Conservation (phyloP, 805 yeast genomes). For the Zygoascus ofunaensis region DNA sequence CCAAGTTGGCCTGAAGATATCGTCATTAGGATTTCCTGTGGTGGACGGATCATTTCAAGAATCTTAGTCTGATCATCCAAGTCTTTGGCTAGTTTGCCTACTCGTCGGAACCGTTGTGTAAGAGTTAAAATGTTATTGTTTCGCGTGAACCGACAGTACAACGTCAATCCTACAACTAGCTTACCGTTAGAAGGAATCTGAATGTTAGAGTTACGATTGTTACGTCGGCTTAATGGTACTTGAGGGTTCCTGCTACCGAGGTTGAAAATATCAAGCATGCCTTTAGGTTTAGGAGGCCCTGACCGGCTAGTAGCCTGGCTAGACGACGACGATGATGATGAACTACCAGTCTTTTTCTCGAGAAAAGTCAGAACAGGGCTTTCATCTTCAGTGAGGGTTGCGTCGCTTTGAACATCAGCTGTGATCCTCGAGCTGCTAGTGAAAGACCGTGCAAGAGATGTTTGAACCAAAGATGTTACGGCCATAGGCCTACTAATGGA, state of each 20-base stretch:
- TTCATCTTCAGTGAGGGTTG: no score
- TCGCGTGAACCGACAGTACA: slow-evolving; percentile 68
- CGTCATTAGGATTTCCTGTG: slow-evolving; percentile 61
- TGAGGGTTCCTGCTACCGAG: not conserved
- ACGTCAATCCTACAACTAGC: slow-evolving; percentile 48
- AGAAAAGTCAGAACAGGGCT: no score
- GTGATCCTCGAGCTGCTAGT: no score
- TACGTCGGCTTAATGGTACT: not conserved
- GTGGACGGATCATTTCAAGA: slow-evolving; percentile 67
- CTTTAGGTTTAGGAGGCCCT: no score
- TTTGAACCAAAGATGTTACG: no score
- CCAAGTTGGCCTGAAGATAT: slow-evolving; percentile 82
- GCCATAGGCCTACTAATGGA: no score
- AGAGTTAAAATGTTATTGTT: slow-evolving; percentile 79
- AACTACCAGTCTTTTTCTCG: no score
- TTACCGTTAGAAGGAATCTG: slow-evolving; percentile 15
- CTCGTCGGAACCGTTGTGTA: slow-evolving; percentile 41
- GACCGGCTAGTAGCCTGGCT: no score
- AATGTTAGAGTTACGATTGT: not conserved
- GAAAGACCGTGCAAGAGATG: no score
- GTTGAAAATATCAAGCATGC: not conserved
- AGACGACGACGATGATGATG: no score
- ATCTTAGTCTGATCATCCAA: slow-evolving; percentile 46
- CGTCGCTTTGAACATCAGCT: no score
- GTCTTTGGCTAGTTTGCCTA: slow-evolving; percentile 18